Evolutionary conservation across 345 rosid genomes (phyloP).

Genomic region (Euphorbia peplus): DNA sequence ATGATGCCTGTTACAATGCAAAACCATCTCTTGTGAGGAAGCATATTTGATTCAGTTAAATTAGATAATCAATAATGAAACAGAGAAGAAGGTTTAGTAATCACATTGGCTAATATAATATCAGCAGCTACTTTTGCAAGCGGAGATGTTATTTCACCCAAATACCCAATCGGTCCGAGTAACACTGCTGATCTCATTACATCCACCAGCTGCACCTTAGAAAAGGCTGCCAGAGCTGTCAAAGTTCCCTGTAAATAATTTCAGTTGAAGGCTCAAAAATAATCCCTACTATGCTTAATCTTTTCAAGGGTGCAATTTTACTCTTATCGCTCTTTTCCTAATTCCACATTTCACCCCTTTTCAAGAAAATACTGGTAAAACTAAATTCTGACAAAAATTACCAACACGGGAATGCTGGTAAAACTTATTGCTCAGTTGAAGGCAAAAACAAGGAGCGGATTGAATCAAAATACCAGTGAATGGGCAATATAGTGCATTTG

Average conservation of each 20-base stretch:
- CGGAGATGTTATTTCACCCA: slow-evolving; percentile 25
- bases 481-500: slow-evolving; percentile 38
- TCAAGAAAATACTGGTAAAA: no score
- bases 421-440: no score
- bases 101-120: slow-evolving; percentile 27
- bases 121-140: slow-evolving; percentile 33
- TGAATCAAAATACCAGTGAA: slow-evolving; percentile 28
- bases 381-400: no score
- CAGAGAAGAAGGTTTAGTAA: neutral
- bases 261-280: no score
- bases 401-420: no score
- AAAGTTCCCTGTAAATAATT: slow-evolving; percentile 28
- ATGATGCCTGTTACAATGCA: slow-evolving; percentile 30
- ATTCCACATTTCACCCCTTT: no score
- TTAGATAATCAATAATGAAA: neutral
- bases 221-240: slow-evolving; percentile 37
- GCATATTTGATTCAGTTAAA: no score
- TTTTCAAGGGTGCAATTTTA: no score
- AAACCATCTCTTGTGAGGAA: no score
- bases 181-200: slow-evolving; percentile 33
- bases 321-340: no score
- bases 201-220: slow-evolving; percentile 18
- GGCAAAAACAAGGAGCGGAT: neutral
- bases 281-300: no score
- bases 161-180: slow-evolving; percentile 37